Evolutionary conservation across 352 stramenopile species (phyloP), one percentile per base, ranked within the genome.

Genomic region (Phytopythium ostracodes): DNA sequence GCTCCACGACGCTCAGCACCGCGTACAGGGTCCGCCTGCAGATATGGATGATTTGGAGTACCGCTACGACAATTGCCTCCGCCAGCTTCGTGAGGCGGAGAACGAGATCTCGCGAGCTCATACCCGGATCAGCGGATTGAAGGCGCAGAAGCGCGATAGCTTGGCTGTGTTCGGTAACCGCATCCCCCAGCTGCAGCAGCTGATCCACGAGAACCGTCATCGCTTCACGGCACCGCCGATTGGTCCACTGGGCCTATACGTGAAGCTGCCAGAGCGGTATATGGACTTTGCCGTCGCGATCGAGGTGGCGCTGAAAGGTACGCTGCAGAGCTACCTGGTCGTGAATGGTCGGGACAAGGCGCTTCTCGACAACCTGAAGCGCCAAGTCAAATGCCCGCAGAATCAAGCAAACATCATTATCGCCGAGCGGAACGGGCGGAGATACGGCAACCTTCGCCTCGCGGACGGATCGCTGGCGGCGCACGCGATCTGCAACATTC

Each of bases 391-490:
- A 52, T 92, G 79, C 58, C 76, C 76, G 6, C 70, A 72, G 2
- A 92, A 89, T 47, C 79, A 90, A 62, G 83, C 81, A n/a, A 80
- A 79, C 25, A 93, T 92, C 35, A 86, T 94, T 57, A 94, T 94
- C 63, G 77, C 83, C 2, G 75, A 86, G 59, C 77, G 85, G 5
- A 75, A 56, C 36, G 70, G 72, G n/a, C 63, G 70, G 11, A 68
- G 81, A 12, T 91, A 94, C 36, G 57, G 56, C 2, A 84, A 80
- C 57, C 60, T 95, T 29, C 79, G 78, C 14, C 24, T 92, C 0
- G 73, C 84, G 7, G 75, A 87, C 33, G 82, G 82, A 8, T 51
- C 67, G 10, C 64, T 92, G 4, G 69, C 66, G 0, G 49, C 57
- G n/a, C 82, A 93, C 46, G 76, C 84, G 14, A 89, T 95, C 57